A percentile compares a stretch with the other conserved stretches of the same genome.
These are phyloP conservation scores for Pezicula neosporulosa DNA, from an alignment of 2,329 filamentous ascomycete genomes.

Conservation along the genomic window DNA sequence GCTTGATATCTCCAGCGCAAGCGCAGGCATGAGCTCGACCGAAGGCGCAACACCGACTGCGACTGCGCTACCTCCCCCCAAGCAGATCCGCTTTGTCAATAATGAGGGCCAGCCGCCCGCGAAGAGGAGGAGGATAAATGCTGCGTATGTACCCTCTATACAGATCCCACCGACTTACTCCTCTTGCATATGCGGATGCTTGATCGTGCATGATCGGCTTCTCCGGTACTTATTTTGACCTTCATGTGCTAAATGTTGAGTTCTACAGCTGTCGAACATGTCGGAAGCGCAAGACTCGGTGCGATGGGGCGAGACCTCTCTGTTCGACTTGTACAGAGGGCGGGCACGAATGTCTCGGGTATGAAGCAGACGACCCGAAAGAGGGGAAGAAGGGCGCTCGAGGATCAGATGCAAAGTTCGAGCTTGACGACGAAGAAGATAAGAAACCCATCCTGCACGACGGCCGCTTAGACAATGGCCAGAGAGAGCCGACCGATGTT, in stretches of 20 bases:
- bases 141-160: constrained; percentile 55
- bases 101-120: constrained; percentile 78
- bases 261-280: constrained; percentile 62
- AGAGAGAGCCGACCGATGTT: neutral
- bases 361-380: constrained; percentile 38
- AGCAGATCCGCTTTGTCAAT: constrained; percentile 75
- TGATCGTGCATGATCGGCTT: neutral
- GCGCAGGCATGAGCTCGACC: constrained; percentile 14
- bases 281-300: constrained; percentile 72
- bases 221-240: neutral
- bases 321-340: constrained; percentile 73
- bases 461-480: constrained; percentile 1
- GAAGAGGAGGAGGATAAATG: constrained; percentile 75
- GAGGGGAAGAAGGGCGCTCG: constrained; percentile 12
- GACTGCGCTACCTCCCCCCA: constrained; percentile 34
- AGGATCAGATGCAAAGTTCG: constrained; percentile 29
- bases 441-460: constrained; percentile 10
- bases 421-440: constrained; percentile 34
- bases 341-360: constrained; percentile 66
- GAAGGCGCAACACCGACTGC: constrained; percentile 7
- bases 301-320: constrained; percentile 67
- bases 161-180: constrained; percentile 10
- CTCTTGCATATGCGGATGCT: neutral
- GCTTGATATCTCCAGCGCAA: neutral
- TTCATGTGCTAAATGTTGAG: neutral